Conservation (phyloP, 208 protist species). For the Trypanosoma conorhini region DNA sequence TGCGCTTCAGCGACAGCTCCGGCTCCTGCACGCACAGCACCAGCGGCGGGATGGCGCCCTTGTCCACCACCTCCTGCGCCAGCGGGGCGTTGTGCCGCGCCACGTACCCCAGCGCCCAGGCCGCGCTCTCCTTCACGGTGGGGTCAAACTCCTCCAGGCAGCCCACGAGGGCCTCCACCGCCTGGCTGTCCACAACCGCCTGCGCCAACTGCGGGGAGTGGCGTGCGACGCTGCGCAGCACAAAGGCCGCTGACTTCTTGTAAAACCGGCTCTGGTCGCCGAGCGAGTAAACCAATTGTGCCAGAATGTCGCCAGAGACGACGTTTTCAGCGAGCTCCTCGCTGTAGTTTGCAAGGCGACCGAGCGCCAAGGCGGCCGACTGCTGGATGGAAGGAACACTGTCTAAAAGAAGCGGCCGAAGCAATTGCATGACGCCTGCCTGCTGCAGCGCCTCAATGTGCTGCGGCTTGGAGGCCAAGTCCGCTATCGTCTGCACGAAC, state of each 20-base stretch:
- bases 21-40: conserved; percentile 98
- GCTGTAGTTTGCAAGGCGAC: conserved; percentile 97
- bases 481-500: conserved; percentile 97
- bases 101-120: conserved; percentile 98
- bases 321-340: conserved; percentile 98
- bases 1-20: conserved; percentile 97
- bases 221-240: conserved; percentile 96
- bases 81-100: conserved; percentile 94
- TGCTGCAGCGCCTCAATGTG: conserved; percentile 97
- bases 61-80: conserved; percentile 97
- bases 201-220: conserved; percentile 97
- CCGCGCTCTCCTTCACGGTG: conserved; percentile 97
- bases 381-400: conserved; percentile 98
- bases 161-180: conserved; percentile 95
- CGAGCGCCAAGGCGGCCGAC: conserved; percentile 97
- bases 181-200: conserved; percentile 96
- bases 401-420: conserved; percentile 97
- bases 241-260: conserved; percentile 98
- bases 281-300: conserved; percentile 98
- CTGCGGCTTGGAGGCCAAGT: conserved; percentile 95
- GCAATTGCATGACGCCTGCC: conserved; percentile 96
- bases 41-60: conserved; percentile 95
- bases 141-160: conserved; percentile 98
- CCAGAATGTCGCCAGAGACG: conserved; percentile 97
- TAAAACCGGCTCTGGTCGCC: conserved; percentile 98